Percentiles rank a stretch among this genome's conserved stretches.
Conservation (phyloP, 306 rosid species). For the Betula pendula region DNA sequence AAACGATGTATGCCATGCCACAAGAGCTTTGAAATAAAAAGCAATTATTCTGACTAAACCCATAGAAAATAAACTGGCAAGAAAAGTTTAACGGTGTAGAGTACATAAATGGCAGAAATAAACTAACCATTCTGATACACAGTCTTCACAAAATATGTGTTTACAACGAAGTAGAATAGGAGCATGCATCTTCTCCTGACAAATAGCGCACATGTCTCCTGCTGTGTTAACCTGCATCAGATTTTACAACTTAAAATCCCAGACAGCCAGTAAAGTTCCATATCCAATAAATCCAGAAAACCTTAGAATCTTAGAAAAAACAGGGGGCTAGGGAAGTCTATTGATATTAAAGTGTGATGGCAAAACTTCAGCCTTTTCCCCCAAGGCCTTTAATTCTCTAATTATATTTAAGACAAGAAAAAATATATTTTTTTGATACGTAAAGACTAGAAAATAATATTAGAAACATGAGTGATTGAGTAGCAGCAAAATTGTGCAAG, state of each 20-base stretch:
- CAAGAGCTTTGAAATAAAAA: not conserved
- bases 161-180: slow-evolving; percentile 91
- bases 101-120: slow-evolving; percentile 1
- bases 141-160: slow-evolving; percentile 97
- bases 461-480: not conserved
- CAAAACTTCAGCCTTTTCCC: not conserved
- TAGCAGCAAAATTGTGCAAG: not conserved
- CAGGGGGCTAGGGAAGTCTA: not conserved
- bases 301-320: not conserved
- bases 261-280: not conserved
- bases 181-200: slow-evolving; percentile 99
- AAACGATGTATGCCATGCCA: not conserved
- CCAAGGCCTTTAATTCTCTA: not conserved
- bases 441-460: not conserved
- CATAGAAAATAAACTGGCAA: not conserved
- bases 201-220: slow-evolving; percentile 96
- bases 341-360: not conserved
- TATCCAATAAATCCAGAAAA: not conserved
- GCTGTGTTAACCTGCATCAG: slow-evolving; percentile 79
- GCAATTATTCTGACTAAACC: not conserved
- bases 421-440: not conserved
- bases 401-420: not conserved
- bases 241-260: slow-evolving; percentile 18
- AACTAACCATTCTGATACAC: slow-evolving; percentile 95
- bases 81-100: too few species aligned